Percentiles rank a stretch among this genome's conserved stretches.
Evolutionary conservation across 1,284 basidiomycete species (phyloP).

Genomic region (Porogramme epimiltina): DNA sequence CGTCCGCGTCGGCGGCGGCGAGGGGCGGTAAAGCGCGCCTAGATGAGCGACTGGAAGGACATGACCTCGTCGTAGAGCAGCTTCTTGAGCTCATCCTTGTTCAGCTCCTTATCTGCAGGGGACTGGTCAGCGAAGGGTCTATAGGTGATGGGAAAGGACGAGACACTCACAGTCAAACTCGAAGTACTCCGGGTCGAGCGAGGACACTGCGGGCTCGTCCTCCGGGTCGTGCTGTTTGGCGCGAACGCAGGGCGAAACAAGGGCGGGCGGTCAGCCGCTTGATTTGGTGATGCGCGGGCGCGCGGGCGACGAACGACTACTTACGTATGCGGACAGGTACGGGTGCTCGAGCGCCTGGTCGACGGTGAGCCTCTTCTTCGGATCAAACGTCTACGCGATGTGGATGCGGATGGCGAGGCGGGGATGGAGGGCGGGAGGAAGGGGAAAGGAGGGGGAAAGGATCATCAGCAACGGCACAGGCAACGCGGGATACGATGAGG

Average conservation of each 20-base stretch:
- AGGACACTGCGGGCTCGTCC: constrained; percentile 78
- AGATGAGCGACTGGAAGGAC: constrained; percentile 62
- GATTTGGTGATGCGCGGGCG: constrained; percentile 1
- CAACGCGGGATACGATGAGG: not conserved
- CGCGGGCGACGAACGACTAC: too few relatives aligned
- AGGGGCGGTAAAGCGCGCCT: constrained; percentile 13
- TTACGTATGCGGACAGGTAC: constrained; percentile 62
- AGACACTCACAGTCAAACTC: constrained; percentile 73
- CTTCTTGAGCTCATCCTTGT: constrained; percentile 73
- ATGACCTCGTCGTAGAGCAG: constrained; percentile 70
- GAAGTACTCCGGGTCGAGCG: constrained; percentile 83
- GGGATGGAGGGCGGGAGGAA: constrained; percentile 2
- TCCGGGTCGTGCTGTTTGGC: constrained; percentile 73
- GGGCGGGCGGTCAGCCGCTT: too few relatives aligned
- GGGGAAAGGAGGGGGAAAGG: not conserved
- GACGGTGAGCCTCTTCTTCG: constrained; percentile 83
- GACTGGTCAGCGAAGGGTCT: not conserved
- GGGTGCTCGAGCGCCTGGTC: constrained; percentile 85
- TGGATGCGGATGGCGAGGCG: too few relatives aligned
- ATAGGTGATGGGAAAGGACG: not conserved
- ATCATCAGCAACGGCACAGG: constrained; percentile 2
- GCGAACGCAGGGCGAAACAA: too few relatives aligned
- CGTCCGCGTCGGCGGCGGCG: not conserved
- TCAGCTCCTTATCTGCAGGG: constrained; percentile 71
- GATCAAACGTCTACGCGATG: constrained; percentile 89